A percentile compares a stretch with the other conserved stretches of the same genome.
phyloP scores from a whole-genome alignment of 169 alveolate species.

The Eimeria tenella region DNA sequence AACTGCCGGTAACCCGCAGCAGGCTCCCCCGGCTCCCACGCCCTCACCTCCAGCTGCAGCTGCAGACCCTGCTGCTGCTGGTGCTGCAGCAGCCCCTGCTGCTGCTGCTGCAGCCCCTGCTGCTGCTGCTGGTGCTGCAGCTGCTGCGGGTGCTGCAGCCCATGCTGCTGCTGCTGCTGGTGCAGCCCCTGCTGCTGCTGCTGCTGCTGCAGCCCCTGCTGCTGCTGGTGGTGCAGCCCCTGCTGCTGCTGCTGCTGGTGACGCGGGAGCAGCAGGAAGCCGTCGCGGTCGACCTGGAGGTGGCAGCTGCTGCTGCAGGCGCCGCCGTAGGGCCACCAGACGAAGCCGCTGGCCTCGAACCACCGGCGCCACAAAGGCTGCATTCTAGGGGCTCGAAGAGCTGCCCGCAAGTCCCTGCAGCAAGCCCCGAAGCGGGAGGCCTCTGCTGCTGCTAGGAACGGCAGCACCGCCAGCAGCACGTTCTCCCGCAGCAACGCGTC shows the following conservation, averaged over 20 bases:
- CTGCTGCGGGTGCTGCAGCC: background rate
- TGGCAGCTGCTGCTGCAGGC: slow-evolving; percentile 55
- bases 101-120: slow-evolving; percentile 28
- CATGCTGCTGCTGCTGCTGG: background rate
- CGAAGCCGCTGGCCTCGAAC: slow-evolving; percentile 65
- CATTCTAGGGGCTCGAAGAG: slow-evolving; percentile 53
- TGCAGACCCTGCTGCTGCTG: background rate
- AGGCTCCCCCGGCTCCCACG: background rate
- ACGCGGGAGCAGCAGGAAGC: slow-evolving; percentile 17
- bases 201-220: background rate
- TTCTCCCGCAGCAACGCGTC: slow-evolving; percentile 62
- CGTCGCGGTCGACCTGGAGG: slow-evolving; percentile 46
- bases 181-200: too few relatives aligned
- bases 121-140: slow-evolving; percentile 10
- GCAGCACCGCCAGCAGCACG: slow-evolving; percentile 47
- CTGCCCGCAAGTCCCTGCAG: slow-evolving; percentile 48
- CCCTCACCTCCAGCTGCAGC: slow-evolving; percentile 1
- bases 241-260: slow-evolving; percentile 30
- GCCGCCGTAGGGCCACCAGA: slow-evolving; percentile 72
- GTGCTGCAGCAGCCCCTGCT: background rate
- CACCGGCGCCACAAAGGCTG: slow-evolving; percentile 71
- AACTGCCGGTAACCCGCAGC: slow-evolving; percentile 43
- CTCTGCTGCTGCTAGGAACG: slow-evolving; percentile 57
- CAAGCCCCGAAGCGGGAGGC: slow-evolving; percentile 50
- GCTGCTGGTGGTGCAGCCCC: background rate